Conservation (phyloP, 306 rosid species). For the Vigna hirtella region DNA sequence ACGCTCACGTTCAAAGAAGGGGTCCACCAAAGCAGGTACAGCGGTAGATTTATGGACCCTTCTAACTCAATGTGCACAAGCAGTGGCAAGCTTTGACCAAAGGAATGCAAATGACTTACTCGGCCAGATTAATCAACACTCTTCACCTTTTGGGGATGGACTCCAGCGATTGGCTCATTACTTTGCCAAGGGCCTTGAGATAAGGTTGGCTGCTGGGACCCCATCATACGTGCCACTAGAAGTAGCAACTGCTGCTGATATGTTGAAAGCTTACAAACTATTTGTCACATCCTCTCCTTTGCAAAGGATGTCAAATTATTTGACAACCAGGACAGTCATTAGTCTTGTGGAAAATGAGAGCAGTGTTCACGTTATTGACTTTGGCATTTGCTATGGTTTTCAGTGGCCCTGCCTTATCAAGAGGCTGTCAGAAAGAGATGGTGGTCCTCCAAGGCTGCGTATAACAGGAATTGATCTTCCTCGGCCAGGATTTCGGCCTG, state of each 20-base stretch:
- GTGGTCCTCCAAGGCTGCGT: conserved; percentile 65
- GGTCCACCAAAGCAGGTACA: conserved; percentile 19
- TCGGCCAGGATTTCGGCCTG: conserved; percentile 76
- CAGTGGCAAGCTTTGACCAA: conserved; percentile 68
- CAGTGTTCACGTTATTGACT: conserved; percentile 68
- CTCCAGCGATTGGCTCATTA: conserved; percentile 73
- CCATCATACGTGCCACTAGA: conserved; percentile 45
- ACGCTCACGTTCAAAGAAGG: conserved; percentile 55
- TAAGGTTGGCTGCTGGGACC: conserved; percentile 58
- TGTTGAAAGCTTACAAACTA: conserved; percentile 68
- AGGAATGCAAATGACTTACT: conserved; percentile 64
- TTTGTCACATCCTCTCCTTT: conserved; percentile 61
- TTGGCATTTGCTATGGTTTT: conserved; percentile 79
- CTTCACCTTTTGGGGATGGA: conserved; percentile 70
- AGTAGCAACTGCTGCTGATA: conserved; percentile 56
- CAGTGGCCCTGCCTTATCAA: conserved; percentile 86
- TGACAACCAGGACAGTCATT: conserved; percentile 52
- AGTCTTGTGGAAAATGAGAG: conserved; percentile 52
- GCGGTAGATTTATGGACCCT: conserved; percentile 69
- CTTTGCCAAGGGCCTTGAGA: conserved; percentile 70
- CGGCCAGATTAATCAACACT: conserved; percentile 66
- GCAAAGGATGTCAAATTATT: conserved; percentile 57
- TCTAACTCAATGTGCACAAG: conserved; percentile 78
- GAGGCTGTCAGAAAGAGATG: conserved; percentile 53
- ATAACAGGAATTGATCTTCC: conserved; percentile 80